phyloP scores from a whole-genome alignment of 1,284 basidiomycete genomes.

The Hemileia vastatrix region DNA sequence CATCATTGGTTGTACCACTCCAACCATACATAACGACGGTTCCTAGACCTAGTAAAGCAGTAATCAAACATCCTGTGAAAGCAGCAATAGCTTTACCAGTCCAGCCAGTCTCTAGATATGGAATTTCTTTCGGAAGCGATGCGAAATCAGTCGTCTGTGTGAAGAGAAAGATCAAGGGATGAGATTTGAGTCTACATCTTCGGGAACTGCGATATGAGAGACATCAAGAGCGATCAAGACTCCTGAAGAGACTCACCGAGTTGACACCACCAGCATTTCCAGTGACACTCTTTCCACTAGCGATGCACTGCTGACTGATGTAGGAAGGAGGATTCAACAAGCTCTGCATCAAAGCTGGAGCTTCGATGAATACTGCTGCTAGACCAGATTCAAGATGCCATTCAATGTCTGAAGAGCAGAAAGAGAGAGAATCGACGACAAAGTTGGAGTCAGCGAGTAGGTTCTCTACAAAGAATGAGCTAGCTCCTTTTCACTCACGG shows the following conservation, averaged over 20 bases:
- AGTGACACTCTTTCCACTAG: not conserved
- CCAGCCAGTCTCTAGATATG: constrained; percentile 33
- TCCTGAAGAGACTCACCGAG: constrained; percentile 25
- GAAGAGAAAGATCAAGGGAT: not conserved
- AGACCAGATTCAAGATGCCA: constrained; percentile 65
- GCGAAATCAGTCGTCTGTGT: constrained; percentile 28
- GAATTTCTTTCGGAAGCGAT: constrained; percentile 25
- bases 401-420: constrained; percentile 36
- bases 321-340: not conserved
- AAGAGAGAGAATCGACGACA: not conserved
- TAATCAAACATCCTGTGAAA: constrained; percentile 33
- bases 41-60: constrained; percentile 31
- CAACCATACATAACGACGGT: constrained; percentile 32
- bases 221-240: too few relatives aligned
- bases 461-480: not conserved
- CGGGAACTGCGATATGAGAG: too few relatives aligned
- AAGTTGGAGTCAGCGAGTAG: not conserved
- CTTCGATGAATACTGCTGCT: constrained; percentile 63
- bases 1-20: constrained; percentile 19
- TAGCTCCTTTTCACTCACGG: constrained; percentile 15
- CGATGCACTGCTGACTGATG: not conserved
- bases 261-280: constrained; percentile 39
- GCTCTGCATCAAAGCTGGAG: constrained; percentile 59
- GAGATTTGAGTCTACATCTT: not conserved
- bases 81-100: constrained; percentile 32